phyloP scores from a whole-genome alignment of 2,329 filamentous ascomycete species.

The Trichoderma sp. region DNA sequence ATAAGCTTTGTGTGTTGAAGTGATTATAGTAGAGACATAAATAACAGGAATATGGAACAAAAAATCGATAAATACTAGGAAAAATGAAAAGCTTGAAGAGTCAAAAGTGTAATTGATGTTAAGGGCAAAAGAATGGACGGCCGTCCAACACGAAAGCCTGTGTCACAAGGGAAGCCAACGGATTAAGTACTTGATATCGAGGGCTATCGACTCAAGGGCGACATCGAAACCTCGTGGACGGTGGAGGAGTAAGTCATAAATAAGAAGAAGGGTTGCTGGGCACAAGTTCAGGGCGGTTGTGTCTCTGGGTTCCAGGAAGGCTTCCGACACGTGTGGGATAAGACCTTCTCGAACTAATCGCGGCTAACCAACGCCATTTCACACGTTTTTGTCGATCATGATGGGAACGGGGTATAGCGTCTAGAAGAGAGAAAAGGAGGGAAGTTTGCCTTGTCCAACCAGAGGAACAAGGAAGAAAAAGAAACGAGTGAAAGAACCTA shows the following conservation, averaged over 20 bases:
- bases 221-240: slow-evolving; percentile 15
- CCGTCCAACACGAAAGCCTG: slow-evolving; percentile 8
- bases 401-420: slow-evolving; percentile 6
- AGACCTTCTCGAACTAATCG: slow-evolving; percentile 3
- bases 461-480: background rate
- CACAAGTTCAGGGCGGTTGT: background rate
- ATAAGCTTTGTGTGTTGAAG: background rate
- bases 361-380: background rate
- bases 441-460: background rate
- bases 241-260: slow-evolving; percentile 18
- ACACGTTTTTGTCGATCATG: slow-evolving; percentile 16
- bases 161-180: slow-evolving; percentile 7
- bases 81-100: background rate
- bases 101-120: background rate
- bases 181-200: slow-evolving; percentile 5
- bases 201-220: slow-evolving; percentile 4
- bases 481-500: background rate
- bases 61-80: background rate
- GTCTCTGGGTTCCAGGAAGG: slow-evolving; percentile 4
- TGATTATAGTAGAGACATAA: background rate
- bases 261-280: background rate
- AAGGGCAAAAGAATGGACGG: slow-evolving; percentile 10
- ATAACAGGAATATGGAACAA: background rate
- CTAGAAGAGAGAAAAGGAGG: background rate
- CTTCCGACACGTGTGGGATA: slow-evolving; percentile 14